Base-by-base conservation (phyloP, 768 basidiomycete species). In the Agrocybe chaxingu region DNA sequence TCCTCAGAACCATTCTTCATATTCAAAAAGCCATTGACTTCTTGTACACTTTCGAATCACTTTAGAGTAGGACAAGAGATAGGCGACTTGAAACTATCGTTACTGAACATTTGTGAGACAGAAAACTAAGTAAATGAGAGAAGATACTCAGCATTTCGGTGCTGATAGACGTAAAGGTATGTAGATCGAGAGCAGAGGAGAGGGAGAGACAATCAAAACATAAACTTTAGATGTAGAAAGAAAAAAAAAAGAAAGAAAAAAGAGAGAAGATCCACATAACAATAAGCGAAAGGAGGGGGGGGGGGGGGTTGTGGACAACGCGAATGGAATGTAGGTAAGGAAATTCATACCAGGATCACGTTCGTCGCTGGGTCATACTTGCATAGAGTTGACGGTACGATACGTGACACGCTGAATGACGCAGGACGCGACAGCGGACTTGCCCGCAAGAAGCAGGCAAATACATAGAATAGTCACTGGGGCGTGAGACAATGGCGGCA, bases 341-440 rank as follows among this genome's bases (percentile, higher is more conserved):
- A 57, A 67, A 60, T 66, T 72, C 73, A 77, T 67, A 65, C 74
- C 77, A 78, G 73, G 82, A 76, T 76, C 76, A 80, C 76, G 81
- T 76, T 73, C 82, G 78, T 82, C 80, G 68, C 82, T 69, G 78
- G 79, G 82, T 72, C 76, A 76, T 72, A 74, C 53, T 61, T 53
- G 52, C 59, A 54, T 59, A 59, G 63, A 66, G 76, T 70, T 66
- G 78, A 77, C 83, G 77, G 80, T 79, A 83, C 80, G 82, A 76
- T 71, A 79, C 80, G 75, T 70, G 75, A 80, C 67, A 79, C 84
- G 71, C 70, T 77, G 79, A 74, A 73, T 74, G 72, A 71, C 63
- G 74, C 74, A 64, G 63, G 73, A 67, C 73, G 72, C 62, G 71
- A 69, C 66, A 66, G 66, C 64, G 53, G 57, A 63, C 61, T 63